A percentile compares a stretch with the other conserved stretches of the same genome.
Conservation (phyloP, 73 alveolate genomes). For the Halteria grandinella region DNA sequence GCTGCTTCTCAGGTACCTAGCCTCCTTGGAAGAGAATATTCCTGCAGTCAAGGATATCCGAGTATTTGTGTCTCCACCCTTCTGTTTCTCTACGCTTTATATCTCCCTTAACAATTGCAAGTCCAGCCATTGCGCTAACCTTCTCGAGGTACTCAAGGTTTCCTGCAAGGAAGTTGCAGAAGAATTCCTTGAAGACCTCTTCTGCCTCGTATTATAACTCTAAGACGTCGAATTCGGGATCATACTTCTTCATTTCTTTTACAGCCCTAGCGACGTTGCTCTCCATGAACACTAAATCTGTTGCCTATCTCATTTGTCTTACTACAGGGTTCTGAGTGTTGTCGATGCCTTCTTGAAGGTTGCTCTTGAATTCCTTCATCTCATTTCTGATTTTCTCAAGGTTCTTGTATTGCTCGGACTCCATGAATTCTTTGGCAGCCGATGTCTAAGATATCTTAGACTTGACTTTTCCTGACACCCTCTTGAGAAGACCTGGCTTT, state of each 20-base stretch:
- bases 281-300: slow-evolving; percentile 30
- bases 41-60: slow-evolving; percentile 31
- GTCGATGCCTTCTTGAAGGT: slow-evolving; percentile 59
- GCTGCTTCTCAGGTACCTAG: slow-evolving; percentile 22
- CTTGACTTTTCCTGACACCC: slow-evolving; percentile 16
- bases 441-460: slow-evolving; percentile 17
- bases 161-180: slow-evolving; percentile 55
- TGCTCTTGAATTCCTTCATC: slow-evolving; percentile 42
- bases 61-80: slow-evolving; percentile 55
- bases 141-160: slow-evolving; percentile 64
- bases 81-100: slow-evolving; percentile 57
- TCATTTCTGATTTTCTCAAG: slow-evolving; percentile 21
- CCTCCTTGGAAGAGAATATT: slow-evolving; percentile 36
- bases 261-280: slow-evolving; percentile 52
- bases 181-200: slow-evolving; percentile 60
- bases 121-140: slow-evolving; percentile 63
- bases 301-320: slow-evolving; percentile 2
- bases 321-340: slow-evolving; percentile 66
- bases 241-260: slow-evolving; percentile 53
- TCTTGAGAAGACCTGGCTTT: slow-evolving; percentile 33
- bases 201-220: slow-evolving; percentile 37
- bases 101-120: slow-evolving; percentile 60
- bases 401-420: slow-evolving; percentile 58
- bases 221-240: slow-evolving; percentile 49
- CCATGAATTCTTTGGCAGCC: slow-evolving; percentile 35